A percentile compares a stretch with the other conserved stretches of the same genome.
Conservation (phyloP, 441 rosid genomes). For the Capsella rubella region DNA sequence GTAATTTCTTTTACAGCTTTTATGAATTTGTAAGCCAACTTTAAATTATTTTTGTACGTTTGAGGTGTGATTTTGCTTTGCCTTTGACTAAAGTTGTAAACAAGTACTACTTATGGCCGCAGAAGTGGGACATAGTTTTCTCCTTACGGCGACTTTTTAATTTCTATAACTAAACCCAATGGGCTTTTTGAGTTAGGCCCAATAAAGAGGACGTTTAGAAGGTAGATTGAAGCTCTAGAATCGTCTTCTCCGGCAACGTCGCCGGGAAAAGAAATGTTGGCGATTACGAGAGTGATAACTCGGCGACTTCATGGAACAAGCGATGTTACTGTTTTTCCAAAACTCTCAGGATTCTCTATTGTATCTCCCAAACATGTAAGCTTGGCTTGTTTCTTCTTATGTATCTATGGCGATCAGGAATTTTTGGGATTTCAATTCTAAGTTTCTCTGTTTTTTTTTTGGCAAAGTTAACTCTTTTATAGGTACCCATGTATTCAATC, state of each 20-base stretch:
- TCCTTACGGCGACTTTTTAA: background rate
- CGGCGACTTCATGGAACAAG: conserved; percentile 55
- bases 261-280: conserved; percentile 37
- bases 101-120: background rate
- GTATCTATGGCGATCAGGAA: background rate
- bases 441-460: background rate
- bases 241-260: conserved; percentile 19
- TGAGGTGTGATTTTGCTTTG: conserved; percentile 1
- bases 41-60: background rate
- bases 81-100: conserved; percentile 30
- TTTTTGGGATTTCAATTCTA: background rate
- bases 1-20: conserved; percentile 8
- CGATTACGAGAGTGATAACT: conserved; percentile 49
- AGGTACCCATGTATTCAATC: background rate
- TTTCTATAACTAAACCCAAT: background rate
- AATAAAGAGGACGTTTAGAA: background rate
- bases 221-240: background rate
- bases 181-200: background rate
- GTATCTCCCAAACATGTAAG: conserved; percentile 70
- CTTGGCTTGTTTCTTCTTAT: background rate
- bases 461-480: background rate
- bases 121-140: background rate
- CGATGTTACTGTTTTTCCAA: conserved; percentile 46
- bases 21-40: background rate
- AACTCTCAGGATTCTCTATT: conserved; percentile 73